These are phyloP conservation scores for Aureobasidium sp. DNA, from an alignment of 2,329 filamentous ascomycete genomes.

Conservation along the genomic window DNA sequence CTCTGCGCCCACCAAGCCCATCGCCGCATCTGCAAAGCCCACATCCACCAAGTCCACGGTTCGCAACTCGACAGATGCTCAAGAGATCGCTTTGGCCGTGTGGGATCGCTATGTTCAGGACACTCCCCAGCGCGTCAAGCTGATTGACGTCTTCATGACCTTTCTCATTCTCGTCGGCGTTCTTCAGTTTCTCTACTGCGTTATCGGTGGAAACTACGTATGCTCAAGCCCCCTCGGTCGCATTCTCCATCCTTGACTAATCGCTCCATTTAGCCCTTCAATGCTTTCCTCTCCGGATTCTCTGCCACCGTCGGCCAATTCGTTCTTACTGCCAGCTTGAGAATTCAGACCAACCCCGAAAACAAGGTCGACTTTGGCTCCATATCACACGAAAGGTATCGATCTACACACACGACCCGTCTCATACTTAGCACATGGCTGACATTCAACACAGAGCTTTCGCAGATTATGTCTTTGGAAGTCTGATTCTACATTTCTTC, in stretches of 20 bases:
- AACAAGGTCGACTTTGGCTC: conserved; percentile 70
- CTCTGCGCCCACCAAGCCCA: conserved; percentile 19
- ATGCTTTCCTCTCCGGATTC: conserved; percentile 95
- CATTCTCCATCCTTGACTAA: neutral
- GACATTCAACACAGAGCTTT: conserved; percentile 59
- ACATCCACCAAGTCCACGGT: conserved; percentile 15
- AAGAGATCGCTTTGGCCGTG: conserved; percentile 59
- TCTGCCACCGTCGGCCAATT: conserved; percentile 93
- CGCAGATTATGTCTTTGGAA: conserved; percentile 91
- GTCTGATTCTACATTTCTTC: conserved; percentile 94
- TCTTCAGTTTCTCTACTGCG: conserved; percentile 90
- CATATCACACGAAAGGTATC: conserved; percentile 71
- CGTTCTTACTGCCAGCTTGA: conserved; percentile 80
- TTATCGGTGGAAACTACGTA: conserved; percentile 91
- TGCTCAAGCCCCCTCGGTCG: conserved; percentile 31
- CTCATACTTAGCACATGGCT: neutral
- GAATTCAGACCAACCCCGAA: conserved; percentile 82
- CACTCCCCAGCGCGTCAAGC: conserved; percentile 84
- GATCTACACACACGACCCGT: neutral
- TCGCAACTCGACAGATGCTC: conserved; percentile 29
- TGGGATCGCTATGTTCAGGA: conserved; percentile 69
- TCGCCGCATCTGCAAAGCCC: conserved; percentile 20
- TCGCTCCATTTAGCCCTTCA: conserved; percentile 69
- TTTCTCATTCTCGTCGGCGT: conserved; percentile 79
- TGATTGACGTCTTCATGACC: conserved; percentile 82